phyloP scores from a whole-genome alignment of 2,329 filamentous ascomycete species.

The Herpotrichia juniperi region DNA sequence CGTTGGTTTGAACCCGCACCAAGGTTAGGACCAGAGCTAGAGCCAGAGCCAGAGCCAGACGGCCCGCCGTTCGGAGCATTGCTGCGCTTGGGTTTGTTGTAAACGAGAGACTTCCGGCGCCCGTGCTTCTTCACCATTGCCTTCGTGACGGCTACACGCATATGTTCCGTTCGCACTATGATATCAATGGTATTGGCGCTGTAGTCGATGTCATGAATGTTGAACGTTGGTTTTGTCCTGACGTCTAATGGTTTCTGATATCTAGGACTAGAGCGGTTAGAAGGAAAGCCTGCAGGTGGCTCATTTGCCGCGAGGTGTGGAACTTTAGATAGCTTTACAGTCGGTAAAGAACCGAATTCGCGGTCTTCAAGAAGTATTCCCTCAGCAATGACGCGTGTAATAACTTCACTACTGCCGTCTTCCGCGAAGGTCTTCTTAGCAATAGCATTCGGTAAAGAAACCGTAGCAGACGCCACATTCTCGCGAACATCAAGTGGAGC shows the following conservation, averaged over 20 bases:
- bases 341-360: conserved; percentile 55
- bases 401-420: conserved; percentile 41
- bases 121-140: conserved; percentile 34
- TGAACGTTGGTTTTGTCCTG: conserved; percentile 27
- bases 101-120: conserved; percentile 9
- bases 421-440: conserved; percentile 25
- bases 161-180: conserved; percentile 30
- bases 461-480: conserved; percentile 63
- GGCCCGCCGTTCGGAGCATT: conserved; percentile 22
- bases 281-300: conserved; percentile 31
- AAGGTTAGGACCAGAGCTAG: background rate
- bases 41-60: conserved; percentile 8
- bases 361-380: conserved; percentile 51
- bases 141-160: conserved; percentile 34
- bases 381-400: conserved; percentile 50
- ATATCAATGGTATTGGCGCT: conserved; percentile 35
- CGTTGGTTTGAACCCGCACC: conserved; percentile 27
- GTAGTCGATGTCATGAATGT: conserved; percentile 29
- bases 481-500: conserved; percentile 59
- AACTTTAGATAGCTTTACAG: conserved; percentile 38
- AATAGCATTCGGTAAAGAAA: conserved; percentile 65
- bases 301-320: conserved; percentile 42
- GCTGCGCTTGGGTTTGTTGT: conserved; percentile 34
- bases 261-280: conserved; percentile 16
- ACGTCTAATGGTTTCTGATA: conserved; percentile 23